Evolutionary conservation across 2,329 filamentous ascomycete species (phyloP).

Genomic region (Penicillium sp.): DNA sequence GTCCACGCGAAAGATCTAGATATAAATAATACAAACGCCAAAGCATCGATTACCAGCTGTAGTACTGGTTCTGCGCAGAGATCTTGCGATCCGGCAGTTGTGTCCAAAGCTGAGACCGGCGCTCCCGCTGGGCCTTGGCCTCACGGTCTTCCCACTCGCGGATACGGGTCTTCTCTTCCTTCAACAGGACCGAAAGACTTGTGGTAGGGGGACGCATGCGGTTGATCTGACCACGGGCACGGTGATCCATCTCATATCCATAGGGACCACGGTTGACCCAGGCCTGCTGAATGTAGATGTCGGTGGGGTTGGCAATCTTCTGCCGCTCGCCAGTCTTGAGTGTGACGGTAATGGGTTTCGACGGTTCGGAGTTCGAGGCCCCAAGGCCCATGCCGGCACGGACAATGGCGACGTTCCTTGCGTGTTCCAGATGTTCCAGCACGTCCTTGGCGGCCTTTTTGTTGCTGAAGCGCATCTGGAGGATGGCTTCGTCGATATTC

Average conservation of each 20-base stretch:
- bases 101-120: constrained; percentile 75
- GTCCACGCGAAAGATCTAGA: constrained; percentile 19
- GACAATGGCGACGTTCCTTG: constrained; percentile 76
- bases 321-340: constrained; percentile 73
- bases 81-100: constrained; percentile 84
- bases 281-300: constrained; percentile 85
- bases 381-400: constrained; percentile 78
- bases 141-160: constrained; percentile 74
- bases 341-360: constrained; percentile 58
- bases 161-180: constrained; percentile 89
- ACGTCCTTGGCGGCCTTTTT: constrained; percentile 88
- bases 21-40: constrained; percentile 34
- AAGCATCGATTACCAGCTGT: constrained; percentile 68
- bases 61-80: constrained; percentile 81
- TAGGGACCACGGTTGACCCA: constrained; percentile 81
- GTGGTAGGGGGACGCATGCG: constrained; percentile 69
- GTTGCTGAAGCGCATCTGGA: constrained; percentile 92
- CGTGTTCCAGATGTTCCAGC: constrained; percentile 72
- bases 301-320: constrained; percentile 68
- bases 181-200: constrained; percentile 75
- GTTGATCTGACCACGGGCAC: constrained; percentile 71
- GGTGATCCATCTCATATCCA: constrained; percentile 62
- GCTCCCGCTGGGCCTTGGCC: constrained; percentile 71
- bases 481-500: constrained; percentile 86
- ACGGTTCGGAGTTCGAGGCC: constrained; percentile 18